These are phyloP conservation scores for Solanum aculeatissimum DNA, from an alignment of 305 asterid genomes.

Conservation along the genomic window DNA sequence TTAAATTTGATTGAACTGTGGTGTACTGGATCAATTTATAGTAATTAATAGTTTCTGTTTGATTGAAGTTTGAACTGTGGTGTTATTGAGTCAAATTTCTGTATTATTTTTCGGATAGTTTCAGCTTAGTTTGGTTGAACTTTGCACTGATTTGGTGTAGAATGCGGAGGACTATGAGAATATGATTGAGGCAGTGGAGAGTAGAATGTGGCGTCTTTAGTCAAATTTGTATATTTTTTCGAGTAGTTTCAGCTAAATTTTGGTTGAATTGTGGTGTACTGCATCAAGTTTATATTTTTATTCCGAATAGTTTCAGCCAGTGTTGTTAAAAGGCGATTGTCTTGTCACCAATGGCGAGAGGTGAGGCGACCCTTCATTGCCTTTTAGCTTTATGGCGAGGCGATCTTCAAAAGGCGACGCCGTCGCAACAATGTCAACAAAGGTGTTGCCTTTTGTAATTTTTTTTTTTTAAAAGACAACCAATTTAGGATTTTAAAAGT, in stretches of 20 bases:
- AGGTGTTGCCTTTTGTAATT: too few relatives aligned
- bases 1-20: not conserved
- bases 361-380: too few relatives aligned
- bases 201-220: conserved; percentile 17
- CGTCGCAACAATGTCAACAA: too few relatives aligned
- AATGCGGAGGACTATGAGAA: conserved; percentile 61
- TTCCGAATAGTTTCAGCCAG: not conserved
- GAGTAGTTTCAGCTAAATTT: not conserved
- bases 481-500: too few relatives aligned
- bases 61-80: not conserved
- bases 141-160: conserved; percentile 14
- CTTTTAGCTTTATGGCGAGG: too few relatives aligned
- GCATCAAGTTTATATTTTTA: not conserved
- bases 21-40: not conserved
- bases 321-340: too few relatives aligned
- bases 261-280: not conserved
- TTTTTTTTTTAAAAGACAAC: too few relatives aligned
- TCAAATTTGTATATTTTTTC: not conserved
- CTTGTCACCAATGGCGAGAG: too few relatives aligned
- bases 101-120: not conserved
- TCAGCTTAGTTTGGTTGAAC: not conserved
- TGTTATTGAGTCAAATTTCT: not conserved
- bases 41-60: not conserved
- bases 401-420: too few relatives aligned
- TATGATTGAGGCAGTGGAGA: conserved; percentile 57